A percentile compares a stretch with the other conserved stretches of the same genome.
Evolutionary conservation across 768 basidiomycete species (phyloP).

Genomic region (Termitomyces sp.): DNA sequence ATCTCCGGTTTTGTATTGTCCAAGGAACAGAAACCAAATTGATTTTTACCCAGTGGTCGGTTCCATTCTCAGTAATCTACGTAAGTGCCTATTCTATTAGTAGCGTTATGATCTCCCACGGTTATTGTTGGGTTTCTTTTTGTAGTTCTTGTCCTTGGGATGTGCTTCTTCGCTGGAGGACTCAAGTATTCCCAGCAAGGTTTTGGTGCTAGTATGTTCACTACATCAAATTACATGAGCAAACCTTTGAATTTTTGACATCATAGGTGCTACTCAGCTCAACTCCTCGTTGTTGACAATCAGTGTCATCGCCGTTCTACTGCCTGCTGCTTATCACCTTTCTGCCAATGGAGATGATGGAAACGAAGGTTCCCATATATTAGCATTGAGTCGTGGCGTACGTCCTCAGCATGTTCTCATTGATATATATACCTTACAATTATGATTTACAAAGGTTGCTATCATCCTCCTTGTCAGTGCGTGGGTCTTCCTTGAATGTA

Average conservation of each 20-base stretch:
- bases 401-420: conserved; percentile 16
- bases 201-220: conserved; percentile 61
- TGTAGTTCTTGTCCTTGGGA: conserved; percentile 74
- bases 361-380: conserved; percentile 37
- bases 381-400: conserved; percentile 73
- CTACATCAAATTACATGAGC: conserved; percentile 18
- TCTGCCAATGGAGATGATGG: conserved; percentile 24
- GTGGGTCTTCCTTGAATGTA: conserved; percentile 12
- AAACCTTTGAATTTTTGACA: not conserved
- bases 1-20: not conserved
- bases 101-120: not conserved
- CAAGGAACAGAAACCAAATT: conserved; percentile 9
- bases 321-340: conserved; percentile 79
- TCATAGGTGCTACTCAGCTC: conserved; percentile 53
- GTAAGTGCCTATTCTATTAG: conserved; percentile 35
- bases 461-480: conserved; percentile 74
- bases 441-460: conserved; percentile 42
- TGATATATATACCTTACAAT: not conserved
- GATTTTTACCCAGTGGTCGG: conserved; percentile 56
- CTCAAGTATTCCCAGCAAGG: conserved; percentile 75
- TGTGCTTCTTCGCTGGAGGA: conserved; percentile 90
- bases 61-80: conserved; percentile 80
- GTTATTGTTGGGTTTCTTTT: conserved; percentile 1
- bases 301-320: conserved; percentile 73
- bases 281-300: conserved; percentile 74